Base-by-base conservation (phyloP, 1,284 basidiomycete species). In the Polyporus tsugae region DNA sequence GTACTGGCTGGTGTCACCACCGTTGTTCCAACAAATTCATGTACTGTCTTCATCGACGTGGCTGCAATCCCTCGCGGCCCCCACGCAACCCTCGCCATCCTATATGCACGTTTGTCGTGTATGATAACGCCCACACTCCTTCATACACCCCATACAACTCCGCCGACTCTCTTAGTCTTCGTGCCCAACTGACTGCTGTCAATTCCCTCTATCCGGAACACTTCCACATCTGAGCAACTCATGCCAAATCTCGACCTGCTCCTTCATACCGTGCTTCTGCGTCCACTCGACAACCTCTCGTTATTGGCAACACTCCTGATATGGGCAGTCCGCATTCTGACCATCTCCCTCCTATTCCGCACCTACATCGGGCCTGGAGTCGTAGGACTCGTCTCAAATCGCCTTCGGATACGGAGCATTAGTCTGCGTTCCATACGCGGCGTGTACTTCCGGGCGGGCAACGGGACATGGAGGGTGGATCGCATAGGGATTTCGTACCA, bases 361-460 rank as follows among this genome's bases (percentile, higher is more conserved):
- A 88, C 87, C 1, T 90, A 89, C 76, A 80, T 93, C 67, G 83
- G 86, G 2, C 91, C 91, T 64, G 88, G 85, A 77, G 78, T 90
- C 55, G 82, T 93, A 35, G 81, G 83, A 60, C 83, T 84, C 49
- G 79, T 89, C 66, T 90, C 89, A 11, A 84, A 83, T 60, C 89
- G 87, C 72, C 81, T 93, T 68, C 87, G 87, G 25, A 83, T 92
- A 38, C 85, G 88, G 53, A 92, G 90, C 75, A 84, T 93, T 66
- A 93, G 92, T 76, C 80, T 92, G 53, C 86, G 91, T 63, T 94
- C 92, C 33, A 87, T 94, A 70, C 88, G 91, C 59, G 92, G 92
- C 33, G 81, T 94, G 44, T 92, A 91, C 78, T 84, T 92, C 67
- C 84, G 86, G 61, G 82, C 81, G 52, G 87, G 88, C 52, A 79